These are phyloP conservation scores for Yarrowia keelungensis DNA, from an alignment of 805 yeast species.

Conservation along the genomic window DNA sequence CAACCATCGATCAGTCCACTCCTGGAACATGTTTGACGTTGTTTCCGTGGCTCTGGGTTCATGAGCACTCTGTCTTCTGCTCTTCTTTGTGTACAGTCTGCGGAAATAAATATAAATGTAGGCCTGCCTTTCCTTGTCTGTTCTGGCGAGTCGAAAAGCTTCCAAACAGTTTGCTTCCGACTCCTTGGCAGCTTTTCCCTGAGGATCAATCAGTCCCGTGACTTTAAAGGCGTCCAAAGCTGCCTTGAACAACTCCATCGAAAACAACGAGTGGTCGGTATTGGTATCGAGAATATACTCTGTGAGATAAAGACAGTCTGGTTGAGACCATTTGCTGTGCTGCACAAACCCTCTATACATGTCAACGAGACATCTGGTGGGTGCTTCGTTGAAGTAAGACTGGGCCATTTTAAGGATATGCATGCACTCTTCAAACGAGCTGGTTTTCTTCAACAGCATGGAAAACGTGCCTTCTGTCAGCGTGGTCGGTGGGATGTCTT, in stretches of 20 bases:
- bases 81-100: not conserved
- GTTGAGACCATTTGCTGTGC: not conserved
- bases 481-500: not conserved
- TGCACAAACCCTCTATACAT: conserved; percentile 6
- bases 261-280: not conserved
- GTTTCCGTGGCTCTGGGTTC: no score
- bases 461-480: conserved; percentile 10
- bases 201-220: not conserved
- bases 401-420: not conserved
- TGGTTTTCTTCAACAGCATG: not conserved
- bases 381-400: conserved; percentile 9
- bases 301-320: not conserved
- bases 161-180: conserved; percentile 21
- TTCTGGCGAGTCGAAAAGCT: conserved; percentile 6
- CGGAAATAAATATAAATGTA: conserved; percentile 33
- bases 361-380: conserved; percentile 4
- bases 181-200: not conserved
- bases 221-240: conserved; percentile 5
- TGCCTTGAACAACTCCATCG: conserved; percentile 3
- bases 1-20: no score
- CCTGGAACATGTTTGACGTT: no score
- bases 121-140: not conserved
- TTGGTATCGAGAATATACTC: not conserved
- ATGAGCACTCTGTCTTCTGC: no score
- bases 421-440: not conserved